phyloP scores from a whole-genome alignment of 371 early-diverging fungal genomes.

The Funneliformis caledonium region DNA sequence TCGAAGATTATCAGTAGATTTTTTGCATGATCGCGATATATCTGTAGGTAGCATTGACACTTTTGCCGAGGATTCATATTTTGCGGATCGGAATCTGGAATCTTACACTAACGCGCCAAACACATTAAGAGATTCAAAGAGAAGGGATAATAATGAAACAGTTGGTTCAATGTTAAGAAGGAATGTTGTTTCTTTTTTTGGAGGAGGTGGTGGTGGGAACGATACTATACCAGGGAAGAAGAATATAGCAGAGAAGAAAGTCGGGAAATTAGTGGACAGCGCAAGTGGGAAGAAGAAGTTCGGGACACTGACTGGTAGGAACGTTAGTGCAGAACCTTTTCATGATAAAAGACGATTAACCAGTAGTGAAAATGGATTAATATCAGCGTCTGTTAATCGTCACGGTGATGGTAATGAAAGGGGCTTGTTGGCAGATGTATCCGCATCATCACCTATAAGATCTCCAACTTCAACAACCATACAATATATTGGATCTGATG shows the following conservation, averaged over 20 bases:
- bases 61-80: constrained; percentile 39
- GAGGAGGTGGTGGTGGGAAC: constrained; percentile 11
- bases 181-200: constrained; percentile 33
- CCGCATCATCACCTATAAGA: constrained; percentile 22
- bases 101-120: constrained; percentile 9
- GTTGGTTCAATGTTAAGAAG: constrained; percentile 19
- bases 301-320: not conserved
- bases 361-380: constrained; percentile 1
- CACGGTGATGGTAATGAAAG: not conserved
- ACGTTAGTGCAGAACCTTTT: constrained; percentile 5
- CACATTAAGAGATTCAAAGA: constrained; percentile 3
- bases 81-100: constrained; percentile 32
- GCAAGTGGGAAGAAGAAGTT: constrained; percentile 18
- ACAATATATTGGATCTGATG: constrained; percentile 6
- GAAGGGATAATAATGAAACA: constrained; percentile 13
- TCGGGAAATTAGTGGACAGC: not conserved
- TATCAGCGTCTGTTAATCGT: not conserved
- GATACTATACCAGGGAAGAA: not conserved
- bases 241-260: not conserved
- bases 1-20: constrained; percentile 37
- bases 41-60: constrained; percentile 41
- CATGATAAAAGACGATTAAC: not conserved
- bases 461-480: constrained; percentile 30
- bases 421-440: not conserved
- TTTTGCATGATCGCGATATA: constrained; percentile 34